Evolutionary conservation across 345 rosid species (phyloP).

Genomic region (Acer saccharum): DNA sequence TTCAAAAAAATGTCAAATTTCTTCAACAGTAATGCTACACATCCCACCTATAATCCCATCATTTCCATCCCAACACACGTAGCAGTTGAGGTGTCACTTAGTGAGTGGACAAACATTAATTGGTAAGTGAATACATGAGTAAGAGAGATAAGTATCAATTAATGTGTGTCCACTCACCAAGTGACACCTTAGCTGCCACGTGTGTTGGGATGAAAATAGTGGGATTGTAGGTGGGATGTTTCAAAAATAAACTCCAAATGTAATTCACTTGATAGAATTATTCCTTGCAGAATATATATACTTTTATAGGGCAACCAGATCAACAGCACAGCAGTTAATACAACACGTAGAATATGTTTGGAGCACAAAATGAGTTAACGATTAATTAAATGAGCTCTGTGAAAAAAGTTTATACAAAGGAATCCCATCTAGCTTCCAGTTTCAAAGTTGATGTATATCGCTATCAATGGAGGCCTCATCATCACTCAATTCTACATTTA

Average conservation of each 20-base stretch:
- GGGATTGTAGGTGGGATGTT: too few species aligned
- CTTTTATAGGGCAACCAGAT: not conserved
- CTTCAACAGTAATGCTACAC: too few species aligned
- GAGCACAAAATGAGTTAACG: not conserved
- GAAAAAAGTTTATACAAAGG: constrained; percentile 9
- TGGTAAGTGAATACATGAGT: too few species aligned
- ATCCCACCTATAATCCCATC: too few species aligned
- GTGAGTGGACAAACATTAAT: too few species aligned
- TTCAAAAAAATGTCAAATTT: too few species aligned
- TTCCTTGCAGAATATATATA: not conserved
- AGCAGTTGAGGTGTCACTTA: too few species aligned
- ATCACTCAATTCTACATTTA: not conserved
- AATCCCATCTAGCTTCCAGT: not conserved
- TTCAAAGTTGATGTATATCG: not conserved
- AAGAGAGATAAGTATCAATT: too few species aligned
- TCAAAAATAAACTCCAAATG: not conserved
- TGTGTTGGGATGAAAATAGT: too few species aligned
- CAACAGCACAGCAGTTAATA: not conserved
- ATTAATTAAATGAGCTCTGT: not conserved
- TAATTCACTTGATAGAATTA: not conserved
- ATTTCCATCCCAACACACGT: too few species aligned
- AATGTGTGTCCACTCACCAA: too few species aligned
- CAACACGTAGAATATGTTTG: not conserved
- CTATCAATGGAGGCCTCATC: not conserved
- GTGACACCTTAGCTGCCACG: too few species aligned